Evolutionary conservation across 768 basidiomycete genomes (phyloP), one percentile per base, ranked within the genome.

Genomic region (Mycena albidolilacea): DNA sequence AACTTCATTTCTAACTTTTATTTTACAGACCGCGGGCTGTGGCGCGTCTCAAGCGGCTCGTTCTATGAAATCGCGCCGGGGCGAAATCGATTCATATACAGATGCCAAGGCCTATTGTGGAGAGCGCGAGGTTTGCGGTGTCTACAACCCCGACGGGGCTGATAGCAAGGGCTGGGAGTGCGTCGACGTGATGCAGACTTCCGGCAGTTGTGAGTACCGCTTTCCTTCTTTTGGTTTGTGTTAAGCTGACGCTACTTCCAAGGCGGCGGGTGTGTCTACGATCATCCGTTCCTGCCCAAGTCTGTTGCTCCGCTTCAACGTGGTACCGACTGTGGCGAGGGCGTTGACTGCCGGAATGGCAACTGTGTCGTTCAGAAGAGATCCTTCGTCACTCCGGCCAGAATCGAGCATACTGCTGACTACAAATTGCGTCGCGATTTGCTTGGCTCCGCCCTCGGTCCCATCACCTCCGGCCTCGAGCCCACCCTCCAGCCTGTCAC

Each of bases 221-320:
- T 37, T 23, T 14, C 12, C 30, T 57, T 50, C 15, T 23, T 23
- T 23, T 23, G 23, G 23, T 44, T 17, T 37, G 12, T 50, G 4
- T 43, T 52, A 2, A 44, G 7, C 37, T 60, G 6, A 54, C 2
- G 39, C 1, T 63, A 1, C 41, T 23, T 48, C 21, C 48, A 15
- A 75, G 75, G 75, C 63, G 75, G 75, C 15, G 75, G 75, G 19
- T 75, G 75, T 23, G 30, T 57, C 7, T 11, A 37, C 35, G 30
- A 46, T 37, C 68, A 46, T 68, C 71, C 75, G 37, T 75, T 72
- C 61, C 39, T 2, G 48, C 19, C 64, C 52, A 23, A 38, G 7
- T 23, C 69, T 23, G 5, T 1, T 23, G 19, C 35, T 14, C 60
- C 65, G 10, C 4, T 30, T 30, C 30, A 3, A 30, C 17, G 10